These are phyloP conservation scores for Aspergillus tubingensis DNA, from an alignment of 2,329 filamentous ascomycete genomes.

Conservation along the genomic window DNA sequence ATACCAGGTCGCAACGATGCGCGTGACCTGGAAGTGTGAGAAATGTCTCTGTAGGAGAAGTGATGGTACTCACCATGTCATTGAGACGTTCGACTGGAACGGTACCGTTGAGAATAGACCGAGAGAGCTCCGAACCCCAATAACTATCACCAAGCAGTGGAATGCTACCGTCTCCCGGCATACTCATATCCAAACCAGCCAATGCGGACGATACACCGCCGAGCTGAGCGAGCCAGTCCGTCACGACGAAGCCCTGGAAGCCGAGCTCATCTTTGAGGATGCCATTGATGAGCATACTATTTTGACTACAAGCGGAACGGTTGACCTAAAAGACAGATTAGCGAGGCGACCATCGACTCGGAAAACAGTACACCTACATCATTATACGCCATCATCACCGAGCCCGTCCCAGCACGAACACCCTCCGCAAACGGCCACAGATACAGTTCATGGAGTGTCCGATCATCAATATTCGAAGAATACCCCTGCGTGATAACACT, in stretches of 20 bases:
- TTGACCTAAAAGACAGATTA: slow-evolving; percentile 53
- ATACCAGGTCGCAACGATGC: slow-evolving; percentile 61
- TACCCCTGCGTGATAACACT: slow-evolving; percentile 42
- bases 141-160: slow-evolving; percentile 56
- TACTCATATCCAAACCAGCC: slow-evolving; percentile 68
- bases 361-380: slow-evolving; percentile 32
- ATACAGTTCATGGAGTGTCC: slow-evolving; percentile 50
- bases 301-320: slow-evolving; percentile 66
- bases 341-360: background rate
- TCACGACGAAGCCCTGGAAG: slow-evolving; percentile 71
- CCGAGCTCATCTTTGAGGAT: slow-evolving; percentile 73
- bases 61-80: slow-evolving; percentile 39
- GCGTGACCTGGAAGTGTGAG: slow-evolving; percentile 46
- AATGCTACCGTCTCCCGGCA: slow-evolving; percentile 63
- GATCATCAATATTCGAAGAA: slow-evolving; percentile 54
- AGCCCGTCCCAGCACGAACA: slow-evolving; percentile 50
- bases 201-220: slow-evolving; percentile 61
- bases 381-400: slow-evolving; percentile 48
- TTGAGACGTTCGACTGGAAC: slow-evolving; percentile 60
- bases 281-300: slow-evolving; percentile 68
- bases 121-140: slow-evolving; percentile 59
- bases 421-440: slow-evolving; percentile 55
- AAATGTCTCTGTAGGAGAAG: background rate
- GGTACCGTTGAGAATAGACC: slow-evolving; percentile 58
- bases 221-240: slow-evolving; percentile 68